Evolutionary conservation across 768 basidiomycete genomes (phyloP).

Genomic region (Scleroderma citrinum): DNA sequence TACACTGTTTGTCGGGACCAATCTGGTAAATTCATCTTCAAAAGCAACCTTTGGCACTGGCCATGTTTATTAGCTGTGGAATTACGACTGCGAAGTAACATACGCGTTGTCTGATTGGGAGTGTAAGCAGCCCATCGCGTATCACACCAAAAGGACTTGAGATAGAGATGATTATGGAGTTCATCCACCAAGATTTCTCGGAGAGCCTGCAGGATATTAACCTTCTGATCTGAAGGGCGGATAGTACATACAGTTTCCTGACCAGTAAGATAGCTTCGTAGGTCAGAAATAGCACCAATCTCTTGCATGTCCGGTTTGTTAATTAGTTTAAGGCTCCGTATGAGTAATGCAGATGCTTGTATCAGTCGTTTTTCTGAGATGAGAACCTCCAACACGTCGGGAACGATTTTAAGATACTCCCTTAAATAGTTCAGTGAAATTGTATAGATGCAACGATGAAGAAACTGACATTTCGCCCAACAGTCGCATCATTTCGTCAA

Average conservation of each 20-base stretch:
- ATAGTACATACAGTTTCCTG: slow-evolving; percentile 74
- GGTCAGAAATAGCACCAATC: slow-evolving; percentile 89
- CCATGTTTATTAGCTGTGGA: slow-evolving; percentile 1
- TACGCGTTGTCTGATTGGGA: slow-evolving; percentile 72
- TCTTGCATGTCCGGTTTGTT: slow-evolving; percentile 91
- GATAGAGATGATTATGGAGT: slow-evolving; percentile 93
- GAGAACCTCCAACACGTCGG: slow-evolving; percentile 87
- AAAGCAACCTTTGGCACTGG: slow-evolving; percentile 66
- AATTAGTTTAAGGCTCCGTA: slow-evolving; percentile 84
- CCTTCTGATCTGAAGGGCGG: not conserved
- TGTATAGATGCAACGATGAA: slow-evolving; percentile 2
- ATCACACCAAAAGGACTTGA: slow-evolving; percentile 96
- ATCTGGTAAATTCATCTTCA: slow-evolving; percentile 39
- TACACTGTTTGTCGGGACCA: slow-evolving; percentile 16
- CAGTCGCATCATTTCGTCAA: slow-evolving; percentile 94
- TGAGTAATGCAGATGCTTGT: slow-evolving; percentile 81
- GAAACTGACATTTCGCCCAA: slow-evolving; percentile 83
- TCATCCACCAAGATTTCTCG: slow-evolving; percentile 94
- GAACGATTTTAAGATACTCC: slow-evolving; percentile 84
- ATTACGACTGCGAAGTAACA: slow-evolving; percentile 26
- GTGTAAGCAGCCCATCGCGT: slow-evolving; percentile 83
- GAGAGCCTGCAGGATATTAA: slow-evolving; percentile 53
- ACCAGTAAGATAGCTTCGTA: slow-evolving; percentile 73
- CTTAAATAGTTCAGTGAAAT: slow-evolving; percentile 36
- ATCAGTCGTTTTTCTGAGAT: slow-evolving; percentile 93